A percentile compares a stretch with the other conserved stretches of the same genome.
These are phyloP conservation scores for Micractinium conductrix DNA, from an alignment of 139 green algal genomes.

Conservation along the genomic window DNA sequence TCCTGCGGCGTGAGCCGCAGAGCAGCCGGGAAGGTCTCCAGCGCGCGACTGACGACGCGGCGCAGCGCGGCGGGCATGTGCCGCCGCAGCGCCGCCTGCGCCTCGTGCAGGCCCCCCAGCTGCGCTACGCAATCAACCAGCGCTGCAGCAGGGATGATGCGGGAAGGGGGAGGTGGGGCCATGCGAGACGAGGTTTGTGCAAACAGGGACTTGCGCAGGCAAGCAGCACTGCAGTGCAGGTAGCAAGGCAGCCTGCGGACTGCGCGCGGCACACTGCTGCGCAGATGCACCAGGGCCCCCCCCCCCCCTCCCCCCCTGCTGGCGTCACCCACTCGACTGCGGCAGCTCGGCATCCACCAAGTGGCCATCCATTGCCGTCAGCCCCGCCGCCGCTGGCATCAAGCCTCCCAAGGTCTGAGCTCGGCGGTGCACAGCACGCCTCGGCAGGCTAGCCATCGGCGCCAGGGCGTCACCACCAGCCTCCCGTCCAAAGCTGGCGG, in stretches of 20 bases:
- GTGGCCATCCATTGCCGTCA: constrained; percentile 31
- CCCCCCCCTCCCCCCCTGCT: not conserved
- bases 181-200: not conserved
- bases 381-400: not conserved
- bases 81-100: constrained; percentile 40
- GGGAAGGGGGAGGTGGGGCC: not conserved
- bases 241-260: not conserved
- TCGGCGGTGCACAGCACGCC: constrained; percentile 15
- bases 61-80: constrained; percentile 42
- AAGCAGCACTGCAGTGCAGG: not conserved
- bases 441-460: constrained; percentile 18
- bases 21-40: constrained; percentile 26
- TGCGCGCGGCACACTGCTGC: not conserved
- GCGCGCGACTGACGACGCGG: constrained; percentile 26
- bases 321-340: not conserved
- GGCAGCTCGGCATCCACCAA: constrained; percentile 31
- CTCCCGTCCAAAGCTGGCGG: not conserved
- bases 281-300: not conserved
- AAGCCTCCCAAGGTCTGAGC: constrained; percentile 18
- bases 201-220: not conserved
- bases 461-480: not conserved
- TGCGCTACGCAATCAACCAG: constrained; percentile 50
- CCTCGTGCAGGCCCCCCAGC: constrained; percentile 54
- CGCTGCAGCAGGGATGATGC: not conserved
- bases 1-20: constrained; percentile 10